Conservation (phyloP, 108 stramenopile genomes). For the Skeletonema costatum region DNA sequence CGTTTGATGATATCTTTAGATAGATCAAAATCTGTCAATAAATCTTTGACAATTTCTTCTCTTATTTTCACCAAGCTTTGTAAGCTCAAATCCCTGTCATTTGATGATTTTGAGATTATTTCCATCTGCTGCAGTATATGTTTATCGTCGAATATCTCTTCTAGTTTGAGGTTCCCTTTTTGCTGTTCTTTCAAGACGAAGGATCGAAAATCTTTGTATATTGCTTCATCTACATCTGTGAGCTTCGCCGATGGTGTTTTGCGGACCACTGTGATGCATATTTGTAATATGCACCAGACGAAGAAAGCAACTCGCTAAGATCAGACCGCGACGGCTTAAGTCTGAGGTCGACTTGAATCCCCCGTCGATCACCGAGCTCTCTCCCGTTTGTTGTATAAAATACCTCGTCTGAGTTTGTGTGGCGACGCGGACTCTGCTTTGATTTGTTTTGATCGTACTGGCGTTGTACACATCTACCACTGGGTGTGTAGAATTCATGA, state of each 20-base stretch:
- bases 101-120: neutral
- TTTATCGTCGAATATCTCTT: neutral
- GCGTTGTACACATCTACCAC: neutral
- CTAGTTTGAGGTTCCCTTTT: neutral
- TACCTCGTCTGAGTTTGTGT: neutral
- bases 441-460: neutral
- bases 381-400: neutral
- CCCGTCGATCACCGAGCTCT: neutral
- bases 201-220: neutral
- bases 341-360: neutral
- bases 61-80: neutral
- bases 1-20: neutral
- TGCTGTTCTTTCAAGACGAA: neutral
- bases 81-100: neutral
- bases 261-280: neutral
- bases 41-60: neutral
- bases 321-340: neutral
- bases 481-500: neutral
- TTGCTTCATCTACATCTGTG: neutral
- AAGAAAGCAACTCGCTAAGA: neutral
- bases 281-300: neutral
- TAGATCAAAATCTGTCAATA: neutral
- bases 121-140: neutral
- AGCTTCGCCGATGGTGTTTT: neutral
- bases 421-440: neutral